Conservation (phyloP, 2,329 filamentous ascomycete genomes). For the Rhinocladiella similis region DNA sequence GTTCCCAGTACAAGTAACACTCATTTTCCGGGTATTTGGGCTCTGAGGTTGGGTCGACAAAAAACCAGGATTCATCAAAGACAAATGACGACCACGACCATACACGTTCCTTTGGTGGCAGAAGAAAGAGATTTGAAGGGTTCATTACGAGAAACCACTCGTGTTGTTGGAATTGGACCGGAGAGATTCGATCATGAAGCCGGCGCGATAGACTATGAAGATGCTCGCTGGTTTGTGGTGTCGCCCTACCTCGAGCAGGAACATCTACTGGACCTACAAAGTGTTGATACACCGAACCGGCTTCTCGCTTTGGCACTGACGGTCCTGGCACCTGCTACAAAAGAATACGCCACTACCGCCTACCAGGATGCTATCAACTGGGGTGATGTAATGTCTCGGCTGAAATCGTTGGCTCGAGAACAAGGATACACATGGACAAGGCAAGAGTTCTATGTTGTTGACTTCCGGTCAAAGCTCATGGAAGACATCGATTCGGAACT, state of each 20-base stretch:
- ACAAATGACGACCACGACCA: too few species aligned
- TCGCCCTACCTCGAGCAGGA: constrained; percentile 73
- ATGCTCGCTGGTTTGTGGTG: constrained; percentile 53
- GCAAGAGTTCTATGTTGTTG: constrained; percentile 77
- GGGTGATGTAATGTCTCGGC: constrained; percentile 59
- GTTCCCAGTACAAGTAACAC: too few species aligned
- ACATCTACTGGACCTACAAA: constrained; percentile 72
- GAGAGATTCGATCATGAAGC: neutral
- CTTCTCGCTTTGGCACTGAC: constrained; percentile 73
- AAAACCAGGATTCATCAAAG: neutral
- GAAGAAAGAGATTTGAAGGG: neutral
- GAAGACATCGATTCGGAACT: constrained; percentile 65
- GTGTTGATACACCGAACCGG: constrained; percentile 64
- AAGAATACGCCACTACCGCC: constrained; percentile 73
- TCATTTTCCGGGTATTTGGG: neutral
- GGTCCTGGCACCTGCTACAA: constrained; percentile 59
- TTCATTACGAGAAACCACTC: neutral
- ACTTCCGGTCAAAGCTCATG: constrained; percentile 74
- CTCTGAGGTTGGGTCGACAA: neutral
- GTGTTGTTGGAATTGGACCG: neutral
- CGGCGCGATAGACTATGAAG: neutral
- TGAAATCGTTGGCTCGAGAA: constrained; percentile 54
- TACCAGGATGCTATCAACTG: constrained; percentile 81
- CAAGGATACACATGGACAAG: constrained; percentile 59
- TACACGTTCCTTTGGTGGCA: too few species aligned